Evolutionary conservation across 306 rosid genomes (phyloP), one percentile per base, ranked within the genome.

Genomic region (Boehmeria nivea): DNA sequence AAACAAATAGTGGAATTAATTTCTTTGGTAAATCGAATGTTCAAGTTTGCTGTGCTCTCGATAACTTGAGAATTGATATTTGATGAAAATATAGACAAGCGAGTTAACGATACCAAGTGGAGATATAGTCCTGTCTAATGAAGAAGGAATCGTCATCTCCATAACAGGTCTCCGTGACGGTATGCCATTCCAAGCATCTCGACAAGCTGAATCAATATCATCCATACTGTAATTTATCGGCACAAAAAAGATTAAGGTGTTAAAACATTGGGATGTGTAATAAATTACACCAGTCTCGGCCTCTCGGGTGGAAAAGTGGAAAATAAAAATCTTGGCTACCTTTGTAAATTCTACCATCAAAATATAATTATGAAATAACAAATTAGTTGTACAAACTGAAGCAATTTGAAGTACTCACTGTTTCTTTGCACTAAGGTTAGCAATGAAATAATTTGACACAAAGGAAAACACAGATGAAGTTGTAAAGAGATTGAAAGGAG

Each of bases 111-210:
- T 81, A 89, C 95, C 97, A 59, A 87, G 85, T 38, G 95, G 93
- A 66, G 97, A 85, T 68, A 89, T 68, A 51, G 95, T 85, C 60
- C 75, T 74, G 81, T 89, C 97, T 23, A 89, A 64, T 61, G 63
- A 59, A 20, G 97, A 89, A 59, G 97, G 95, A 65, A 89, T 89
- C 53, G 97, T 76, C 95, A 89, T 89, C 82, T 89, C 97, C 25
- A 83, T 83, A 52, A 89, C 63, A 0, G 87, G 97, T 71, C 89
- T 78, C 60, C 67, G 65, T n/a, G 97, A 89, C 55, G 97, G 89
- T 56, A 74, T 47, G 54, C 97, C 93, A 63, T 81, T 83, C 59
- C 31, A 69, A 17, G 95, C 80, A 71, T 89, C 97, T 72, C 76
- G 88, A 71, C 75, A 83, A 43, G 95, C 97, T n/a, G 73, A 73